A percentile compares a stretch with the other conserved stretches of the same genome.
phyloP scores from a whole-genome alignment of 345 rosid species.

The Boechera divaricarpa region DNA sequence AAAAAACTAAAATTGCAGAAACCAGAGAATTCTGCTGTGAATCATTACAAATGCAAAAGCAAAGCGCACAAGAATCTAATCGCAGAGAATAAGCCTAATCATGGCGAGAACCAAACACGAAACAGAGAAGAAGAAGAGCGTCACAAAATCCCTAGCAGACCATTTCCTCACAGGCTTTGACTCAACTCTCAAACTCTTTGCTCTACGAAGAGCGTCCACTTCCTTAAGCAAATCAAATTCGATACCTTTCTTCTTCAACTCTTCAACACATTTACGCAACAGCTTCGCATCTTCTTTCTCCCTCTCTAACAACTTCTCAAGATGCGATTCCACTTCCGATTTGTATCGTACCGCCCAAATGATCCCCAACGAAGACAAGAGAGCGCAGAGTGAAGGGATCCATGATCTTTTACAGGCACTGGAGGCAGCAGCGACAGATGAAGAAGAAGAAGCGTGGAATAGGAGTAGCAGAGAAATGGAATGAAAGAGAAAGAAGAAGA shows the following conservation, averaged over 20 bases:
- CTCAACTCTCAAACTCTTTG: slow-evolving; percentile 89
- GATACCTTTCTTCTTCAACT: slow-evolving; percentile 85
- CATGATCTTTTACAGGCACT: slow-evolving; percentile 65
- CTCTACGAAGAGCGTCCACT: slow-evolving; percentile 92
- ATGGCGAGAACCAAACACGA: slow-evolving; percentile 79
- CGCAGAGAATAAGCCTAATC: slow-evolving; percentile 76
- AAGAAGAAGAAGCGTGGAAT: slow-evolving; percentile 63
- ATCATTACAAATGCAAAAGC: background rate
- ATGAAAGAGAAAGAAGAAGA: slow-evolving; percentile 92
- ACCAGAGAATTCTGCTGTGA: slow-evolving; percentile 44
- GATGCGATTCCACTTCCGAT: slow-evolving; percentile 70
- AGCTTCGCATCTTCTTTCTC: slow-evolving; percentile 90
- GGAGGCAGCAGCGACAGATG: slow-evolving; percentile 14
- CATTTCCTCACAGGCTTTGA: slow-evolving; percentile 71
- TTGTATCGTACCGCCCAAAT: slow-evolving; percentile 91
- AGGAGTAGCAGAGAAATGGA: slow-evolving; percentile 75
- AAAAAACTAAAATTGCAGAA: slow-evolving; percentile 35
- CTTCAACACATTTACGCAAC: slow-evolving; percentile 81
- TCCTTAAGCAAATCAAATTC: slow-evolving; percentile 94
- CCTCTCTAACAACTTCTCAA: slow-evolving; percentile 79
- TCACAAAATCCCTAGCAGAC: slow-evolving; percentile 79
- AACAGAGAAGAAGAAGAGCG: slow-evolving; percentile 75
- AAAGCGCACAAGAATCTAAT: slow-evolving; percentile 36
- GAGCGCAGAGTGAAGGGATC: slow-evolving; percentile 81
- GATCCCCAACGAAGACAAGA: slow-evolving; percentile 72